A percentile compares a stretch with the other conserved stretches of the same genome.
These are phyloP conservation scores for Syncephalis plumigaleata DNA, from an alignment of 371 early-diverging fungal genomes.

Conservation along the genomic window DNA sequence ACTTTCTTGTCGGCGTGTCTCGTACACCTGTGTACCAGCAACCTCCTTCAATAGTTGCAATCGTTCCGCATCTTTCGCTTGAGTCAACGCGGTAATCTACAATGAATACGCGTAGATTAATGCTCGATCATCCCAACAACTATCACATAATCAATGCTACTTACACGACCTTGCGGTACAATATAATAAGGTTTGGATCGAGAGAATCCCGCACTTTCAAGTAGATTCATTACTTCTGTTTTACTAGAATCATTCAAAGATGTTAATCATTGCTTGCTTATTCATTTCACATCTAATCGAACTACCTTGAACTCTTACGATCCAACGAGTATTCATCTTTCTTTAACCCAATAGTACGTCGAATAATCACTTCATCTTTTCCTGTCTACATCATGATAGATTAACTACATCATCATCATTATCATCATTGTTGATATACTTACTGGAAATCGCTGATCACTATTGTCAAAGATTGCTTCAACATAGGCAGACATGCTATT, in stretches of 20 bases:
- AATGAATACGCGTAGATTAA: not conserved
- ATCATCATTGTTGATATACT: slow-evolving; percentile 9
- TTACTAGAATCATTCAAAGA: slow-evolving; percentile 28
- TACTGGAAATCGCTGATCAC: slow-evolving; percentile 86
- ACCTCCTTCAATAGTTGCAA: slow-evolving; percentile 91
- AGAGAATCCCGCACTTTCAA: slow-evolving; percentile 97
- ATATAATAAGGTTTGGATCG: slow-evolving; percentile 97
- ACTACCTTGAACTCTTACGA: slow-evolving; percentile 64
- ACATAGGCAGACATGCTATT: slow-evolving; percentile 92
- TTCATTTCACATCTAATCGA: slow-evolving; percentile 1
- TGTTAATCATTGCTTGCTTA: not conserved
- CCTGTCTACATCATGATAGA: slow-evolving; percentile 64
- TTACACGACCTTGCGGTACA: slow-evolving; percentile 97
- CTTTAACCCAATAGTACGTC: slow-evolving; percentile 88
- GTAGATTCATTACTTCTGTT: slow-evolving; percentile 79
- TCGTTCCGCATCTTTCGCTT: slow-evolving; percentile 84
- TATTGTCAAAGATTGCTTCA: slow-evolving; percentile 96
- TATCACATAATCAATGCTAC: slow-evolving; percentile 5
- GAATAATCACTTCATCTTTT: slow-evolving; percentile 70
- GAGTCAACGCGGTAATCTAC: slow-evolving; percentile 78
- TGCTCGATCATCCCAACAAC: no score
- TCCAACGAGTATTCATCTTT: slow-evolving; percentile 97
- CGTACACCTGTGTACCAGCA: slow-evolving; percentile 97
- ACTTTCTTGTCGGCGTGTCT: slow-evolving; percentile 82
- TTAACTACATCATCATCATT: no score